phyloP scores from a whole-genome alignment of 257 asterid species.

The Forsythia viridissima region DNA sequence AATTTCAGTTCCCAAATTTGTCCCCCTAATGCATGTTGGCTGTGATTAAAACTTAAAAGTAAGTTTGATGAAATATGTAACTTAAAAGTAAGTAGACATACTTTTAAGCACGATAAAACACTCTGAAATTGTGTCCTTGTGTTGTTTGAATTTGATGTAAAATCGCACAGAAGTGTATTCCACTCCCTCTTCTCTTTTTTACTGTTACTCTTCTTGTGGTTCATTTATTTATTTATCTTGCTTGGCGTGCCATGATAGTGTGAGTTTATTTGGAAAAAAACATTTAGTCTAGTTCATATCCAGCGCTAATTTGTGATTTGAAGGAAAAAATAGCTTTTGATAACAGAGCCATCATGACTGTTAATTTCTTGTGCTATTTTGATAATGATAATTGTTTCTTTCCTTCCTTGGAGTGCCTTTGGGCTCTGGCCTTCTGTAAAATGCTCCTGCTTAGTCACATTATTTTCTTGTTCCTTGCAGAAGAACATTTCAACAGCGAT shows the following conservation, averaged over 20 bases:
- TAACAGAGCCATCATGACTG: neutral
- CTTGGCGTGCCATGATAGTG: neutral
- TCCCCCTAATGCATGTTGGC: neutral
- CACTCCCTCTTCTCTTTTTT: neutral
- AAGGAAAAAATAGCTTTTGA: neutral
- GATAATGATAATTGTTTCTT: neutral
- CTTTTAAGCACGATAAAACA: neutral
- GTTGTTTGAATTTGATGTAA: neutral
- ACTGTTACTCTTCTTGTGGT: neutral
- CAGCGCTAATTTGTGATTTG: neutral
- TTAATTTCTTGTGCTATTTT: neutral
- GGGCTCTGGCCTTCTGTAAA: neutral
- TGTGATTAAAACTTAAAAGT: neutral
- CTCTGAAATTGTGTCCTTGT: neutral
- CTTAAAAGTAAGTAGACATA: neutral
- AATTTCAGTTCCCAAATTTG: neutral
- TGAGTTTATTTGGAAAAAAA: neutral
- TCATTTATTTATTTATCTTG: neutral
- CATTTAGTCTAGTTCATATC: neutral
- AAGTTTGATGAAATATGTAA: neutral
- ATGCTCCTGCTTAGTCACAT: neutral
- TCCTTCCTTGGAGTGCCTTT: neutral
- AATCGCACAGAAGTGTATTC: neutral
- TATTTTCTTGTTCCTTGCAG: constrained; percentile 37
- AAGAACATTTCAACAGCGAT: constrained; percentile 30